Evolutionary conservation across 1,139 yeast genomes (phyloP).

Genomic region (Suhomyces kunorum): DNA sequence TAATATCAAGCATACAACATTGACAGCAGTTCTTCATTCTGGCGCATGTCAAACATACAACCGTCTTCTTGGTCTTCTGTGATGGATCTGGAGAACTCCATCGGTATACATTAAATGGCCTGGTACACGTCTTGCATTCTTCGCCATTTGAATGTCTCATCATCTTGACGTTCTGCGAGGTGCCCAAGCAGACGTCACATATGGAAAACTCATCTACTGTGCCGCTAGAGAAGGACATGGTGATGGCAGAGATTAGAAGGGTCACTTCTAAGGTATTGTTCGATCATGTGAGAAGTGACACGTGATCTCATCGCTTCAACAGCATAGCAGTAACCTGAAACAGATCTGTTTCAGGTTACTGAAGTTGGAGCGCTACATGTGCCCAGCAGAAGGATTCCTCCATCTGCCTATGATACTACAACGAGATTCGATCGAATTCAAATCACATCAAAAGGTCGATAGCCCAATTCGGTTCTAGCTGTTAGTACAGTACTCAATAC

Average conservation of each 20-base stretch:
- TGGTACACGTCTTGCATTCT: constrained; percentile 75
- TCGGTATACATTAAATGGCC: constrained; percentile 79
- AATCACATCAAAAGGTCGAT: too few species aligned
- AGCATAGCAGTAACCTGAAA: too few species aligned
- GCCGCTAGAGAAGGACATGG: background rate
- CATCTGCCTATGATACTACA: too few species aligned
- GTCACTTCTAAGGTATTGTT: background rate
- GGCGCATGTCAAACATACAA: constrained; percentile 78
- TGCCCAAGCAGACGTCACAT: constrained; percentile 74
- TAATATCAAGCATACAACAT: constrained; percentile 77
- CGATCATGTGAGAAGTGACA: background rate
- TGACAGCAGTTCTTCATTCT: constrained; percentile 83
- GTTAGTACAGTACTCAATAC: constrained; percentile 15
- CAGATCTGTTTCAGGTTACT: too few species aligned
- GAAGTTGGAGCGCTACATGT: too few species aligned
- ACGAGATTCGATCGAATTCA: too few species aligned
- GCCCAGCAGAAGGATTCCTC: too few species aligned
- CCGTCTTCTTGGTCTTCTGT: constrained; percentile 48
- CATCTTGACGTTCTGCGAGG: constrained; percentile 65
- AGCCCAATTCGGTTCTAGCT: constrained; percentile 1
- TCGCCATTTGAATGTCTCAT: constrained; percentile 72
- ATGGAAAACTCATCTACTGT: constrained; percentile 33
- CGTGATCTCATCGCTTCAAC: background rate
- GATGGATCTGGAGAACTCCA: constrained; percentile 54
- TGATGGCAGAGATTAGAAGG: background rate